phyloP scores from a whole-genome alignment of 768 basidiomycete genomes.

The Terana coerulea region DNA sequence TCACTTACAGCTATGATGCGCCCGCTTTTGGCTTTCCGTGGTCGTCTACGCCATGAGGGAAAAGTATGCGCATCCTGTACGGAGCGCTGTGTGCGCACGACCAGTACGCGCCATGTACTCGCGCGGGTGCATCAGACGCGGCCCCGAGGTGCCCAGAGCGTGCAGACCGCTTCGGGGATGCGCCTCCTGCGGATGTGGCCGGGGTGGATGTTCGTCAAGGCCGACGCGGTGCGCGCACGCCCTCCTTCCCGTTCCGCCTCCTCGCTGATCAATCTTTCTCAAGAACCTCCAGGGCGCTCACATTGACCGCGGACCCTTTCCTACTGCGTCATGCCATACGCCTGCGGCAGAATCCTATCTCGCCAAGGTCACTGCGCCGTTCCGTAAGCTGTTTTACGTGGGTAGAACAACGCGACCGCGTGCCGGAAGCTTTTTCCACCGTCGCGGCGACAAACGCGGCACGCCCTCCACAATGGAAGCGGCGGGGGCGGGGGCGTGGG shows the following conservation, averaged over 20 bases:
- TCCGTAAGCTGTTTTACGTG: too few species aligned
- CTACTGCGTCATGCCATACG: too few species aligned
- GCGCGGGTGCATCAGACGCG: slow-evolving; percentile 37
- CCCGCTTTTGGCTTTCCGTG: slow-evolving; percentile 50
- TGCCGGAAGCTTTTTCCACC: too few species aligned
- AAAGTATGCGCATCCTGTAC: slow-evolving; percentile 48
- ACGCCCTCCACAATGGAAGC: too few species aligned
- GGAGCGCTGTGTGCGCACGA: slow-evolving; percentile 63
- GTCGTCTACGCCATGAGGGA: slow-evolving; percentile 49
- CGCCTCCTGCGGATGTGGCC: slow-evolving; percentile 45
- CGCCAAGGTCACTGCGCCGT: too few species aligned
- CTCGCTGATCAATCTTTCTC: not conserved
- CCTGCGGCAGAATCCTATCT: not conserved
- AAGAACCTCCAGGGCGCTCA: not conserved
- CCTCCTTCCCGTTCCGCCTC: not conserved
- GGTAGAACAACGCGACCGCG: too few species aligned
- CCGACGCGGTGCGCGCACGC: slow-evolving; percentile 51
- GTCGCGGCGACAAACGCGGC: too few species aligned
- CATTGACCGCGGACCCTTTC: not conserved
- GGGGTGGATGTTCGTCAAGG: slow-evolving; percentile 57
- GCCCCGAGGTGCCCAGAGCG: slow-evolving; percentile 32
- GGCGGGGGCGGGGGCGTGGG: too few species aligned
- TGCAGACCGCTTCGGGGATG: slow-evolving; percentile 41
- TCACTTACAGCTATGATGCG: slow-evolving; percentile 54
- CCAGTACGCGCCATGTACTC: slow-evolving; percentile 42